These are phyloP conservation scores for Pluteus cervinus DNA, from an alignment of 768 basidiomycete species.

Conservation along the genomic window DNA sequence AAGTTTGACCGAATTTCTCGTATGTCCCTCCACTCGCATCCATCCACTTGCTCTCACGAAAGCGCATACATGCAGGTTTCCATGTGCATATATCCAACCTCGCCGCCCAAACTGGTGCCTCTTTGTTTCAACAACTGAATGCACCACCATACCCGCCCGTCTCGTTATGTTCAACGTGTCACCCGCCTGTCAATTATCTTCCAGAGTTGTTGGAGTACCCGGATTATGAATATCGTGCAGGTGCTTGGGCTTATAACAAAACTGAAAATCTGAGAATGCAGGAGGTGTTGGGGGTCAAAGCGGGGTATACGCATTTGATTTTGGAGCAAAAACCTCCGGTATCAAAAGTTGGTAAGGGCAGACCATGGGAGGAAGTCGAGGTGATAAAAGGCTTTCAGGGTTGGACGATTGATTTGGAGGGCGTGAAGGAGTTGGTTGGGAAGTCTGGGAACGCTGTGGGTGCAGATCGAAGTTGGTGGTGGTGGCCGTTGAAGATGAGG, in stretches of 20 bases:
- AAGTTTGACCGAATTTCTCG: slow-evolving; percentile 16
- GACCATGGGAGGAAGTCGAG: slow-evolving; percentile 37
- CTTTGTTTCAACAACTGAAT: slow-evolving; percentile 75
- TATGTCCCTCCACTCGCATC: slow-evolving; percentile 5
- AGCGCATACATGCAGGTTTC: slow-evolving; percentile 10
- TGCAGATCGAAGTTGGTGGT: slow-evolving; percentile 15
- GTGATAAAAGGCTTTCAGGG: slow-evolving; percentile 38
- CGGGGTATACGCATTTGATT: slow-evolving; percentile 58
- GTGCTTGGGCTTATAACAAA: slow-evolving; percentile 73
- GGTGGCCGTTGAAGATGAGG: slow-evolving; percentile 28
- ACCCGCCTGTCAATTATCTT: too few relatives aligned
- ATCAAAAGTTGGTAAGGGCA: slow-evolving; percentile 14
- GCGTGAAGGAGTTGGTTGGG: slow-evolving; percentile 12
- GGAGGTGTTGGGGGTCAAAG: slow-evolving; percentile 29
- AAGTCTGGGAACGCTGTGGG: slow-evolving; percentile 8
- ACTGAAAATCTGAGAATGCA: slow-evolving; percentile 54
- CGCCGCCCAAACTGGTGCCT: slow-evolving; percentile 85
- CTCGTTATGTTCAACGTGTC: slow-evolving; percentile 8
- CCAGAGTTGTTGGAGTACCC: too few relatives aligned
- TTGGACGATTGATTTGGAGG: slow-evolving; percentile 23
- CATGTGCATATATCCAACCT: slow-evolving; percentile 81
- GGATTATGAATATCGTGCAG: too few relatives aligned
- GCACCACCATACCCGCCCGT: slow-evolving; percentile 41
- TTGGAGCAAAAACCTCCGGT: slow-evolving; percentile 41
- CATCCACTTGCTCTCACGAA: not conserved